These are phyloP conservation scores for Dujonia santamariae DNA, from an alignment of 1,139 yeast species.

Conservation along the genomic window DNA sequence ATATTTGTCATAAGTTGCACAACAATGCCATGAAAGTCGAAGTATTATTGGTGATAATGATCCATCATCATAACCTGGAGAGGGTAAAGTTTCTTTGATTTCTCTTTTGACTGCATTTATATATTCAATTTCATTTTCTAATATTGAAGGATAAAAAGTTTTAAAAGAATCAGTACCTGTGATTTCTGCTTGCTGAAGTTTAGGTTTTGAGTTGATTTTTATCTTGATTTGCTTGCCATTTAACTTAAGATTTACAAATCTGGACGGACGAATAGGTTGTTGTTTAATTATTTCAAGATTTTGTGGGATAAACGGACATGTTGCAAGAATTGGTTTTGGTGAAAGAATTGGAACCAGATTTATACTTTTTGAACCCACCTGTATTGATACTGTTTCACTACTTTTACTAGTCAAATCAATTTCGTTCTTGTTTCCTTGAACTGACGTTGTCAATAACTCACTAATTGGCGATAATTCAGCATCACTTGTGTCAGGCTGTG, in stretches of 20 bases:
- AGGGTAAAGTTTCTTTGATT: constrained; percentile 14
- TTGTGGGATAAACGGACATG: too few relatives aligned
- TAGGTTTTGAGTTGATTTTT: constrained; percentile 2
- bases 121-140: constrained; percentile 11
- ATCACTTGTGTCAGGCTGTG: too few relatives aligned
- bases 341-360: too few relatives aligned
- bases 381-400: too few relatives aligned
- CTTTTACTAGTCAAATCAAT: too few relatives aligned
- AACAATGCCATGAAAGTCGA: constrained; percentile 69
- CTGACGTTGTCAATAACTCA: background rate
- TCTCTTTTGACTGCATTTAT: constrained; percentile 13
- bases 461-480: background rate
- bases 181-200: too few relatives aligned
- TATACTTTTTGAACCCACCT: too few relatives aligned
- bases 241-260: constrained; percentile 6
- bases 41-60: constrained; percentile 63
- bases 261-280: too few relatives aligned
- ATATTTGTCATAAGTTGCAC: constrained; percentile 58
- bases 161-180: background rate
- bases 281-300: too few relatives aligned
- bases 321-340: too few relatives aligned
- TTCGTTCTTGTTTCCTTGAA: too few relatives aligned
- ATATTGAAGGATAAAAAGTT: constrained; percentile 9
- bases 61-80: constrained; percentile 53
- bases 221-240: constrained; percentile 4